Conservation (phyloP, 2,329 filamentous ascomycete species). For the Tetracladium maxilliforme region DNA sequence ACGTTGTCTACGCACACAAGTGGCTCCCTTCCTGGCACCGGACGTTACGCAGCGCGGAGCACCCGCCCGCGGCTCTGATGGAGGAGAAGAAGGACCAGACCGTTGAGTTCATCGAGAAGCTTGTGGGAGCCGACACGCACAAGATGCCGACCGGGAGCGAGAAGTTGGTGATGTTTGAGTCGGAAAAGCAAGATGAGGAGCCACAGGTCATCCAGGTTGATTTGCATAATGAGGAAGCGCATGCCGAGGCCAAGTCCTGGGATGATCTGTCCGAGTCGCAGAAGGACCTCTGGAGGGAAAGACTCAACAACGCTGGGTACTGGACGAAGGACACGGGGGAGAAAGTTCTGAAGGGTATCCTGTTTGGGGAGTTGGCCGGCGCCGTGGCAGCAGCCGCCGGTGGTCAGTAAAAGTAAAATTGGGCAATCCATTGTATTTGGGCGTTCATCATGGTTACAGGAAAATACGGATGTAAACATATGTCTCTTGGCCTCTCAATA, state of each 20-base stretch:
- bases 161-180: slow-evolving; percentile 2
- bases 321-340: slow-evolving; percentile 14
- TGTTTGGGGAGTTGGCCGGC: too few relatives aligned
- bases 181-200: too few relatives aligned
- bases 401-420: too few relatives aligned
- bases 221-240: slow-evolving; percentile 9
- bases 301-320: slow-evolving; percentile 13
- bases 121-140: slow-evolving; percentile 2
- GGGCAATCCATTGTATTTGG: too few relatives aligned
- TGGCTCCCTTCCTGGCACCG: slow-evolving; percentile 4
- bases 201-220: slow-evolving; percentile 6
- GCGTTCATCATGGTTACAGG: too few relatives aligned
- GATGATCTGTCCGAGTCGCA: slow-evolving; percentile 11
- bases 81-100: not conserved
- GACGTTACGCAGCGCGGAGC: not conserved
- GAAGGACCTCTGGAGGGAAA: slow-evolving; percentile 12
- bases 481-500: too few relatives aligned
- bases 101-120: slow-evolving; percentile 2
- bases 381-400: too few relatives aligned
- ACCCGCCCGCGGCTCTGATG: not conserved
- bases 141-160: slow-evolving; percentile 4
- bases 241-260: slow-evolving; percentile 12
- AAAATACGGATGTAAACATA: too few relatives aligned
- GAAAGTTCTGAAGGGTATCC: slow-evolving; percentile 13
- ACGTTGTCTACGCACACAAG: not conserved